phyloP scores from a whole-genome alignment of 495 filamentous ascomycete genomes.

The Trichocladium uniseriatum region DNA sequence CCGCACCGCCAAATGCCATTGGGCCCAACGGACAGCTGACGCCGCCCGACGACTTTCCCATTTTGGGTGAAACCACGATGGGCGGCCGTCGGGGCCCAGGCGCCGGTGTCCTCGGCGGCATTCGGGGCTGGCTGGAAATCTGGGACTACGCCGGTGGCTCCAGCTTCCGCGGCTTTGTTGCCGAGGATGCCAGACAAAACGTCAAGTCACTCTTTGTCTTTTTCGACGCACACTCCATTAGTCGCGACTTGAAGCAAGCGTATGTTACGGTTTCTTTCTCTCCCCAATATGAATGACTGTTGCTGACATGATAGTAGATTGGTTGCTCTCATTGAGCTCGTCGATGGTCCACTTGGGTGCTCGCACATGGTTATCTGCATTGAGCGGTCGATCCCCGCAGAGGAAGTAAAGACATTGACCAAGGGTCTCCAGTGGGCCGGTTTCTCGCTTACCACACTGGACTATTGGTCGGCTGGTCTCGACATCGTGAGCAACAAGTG shows the following conservation, averaged over 20 bases:
- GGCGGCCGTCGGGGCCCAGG: conserved; percentile 1
- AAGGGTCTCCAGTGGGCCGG: conserved; percentile 88
- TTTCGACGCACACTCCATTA: conserved; percentile 60
- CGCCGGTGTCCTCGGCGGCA: conserved; percentile 15
- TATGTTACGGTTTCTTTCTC: conserved; percentile 48
- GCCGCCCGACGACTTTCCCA: conserved; percentile 33
- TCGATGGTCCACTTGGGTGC: conserved; percentile 61
- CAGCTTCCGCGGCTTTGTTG: conserved; percentile 76
- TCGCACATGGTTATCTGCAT: conserved; percentile 71
- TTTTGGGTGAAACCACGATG: conserved; percentile 16
- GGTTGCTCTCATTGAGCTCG: conserved; percentile 85
- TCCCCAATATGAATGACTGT: not conserved
- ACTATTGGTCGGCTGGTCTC: conserved; percentile 52
- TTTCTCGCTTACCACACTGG: conserved; percentile 70
- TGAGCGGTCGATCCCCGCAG: conserved; percentile 52
- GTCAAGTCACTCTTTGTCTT: conserved; percentile 79
- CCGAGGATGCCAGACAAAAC: conserved; percentile 40
- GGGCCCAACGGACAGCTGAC: conserved; percentile 28
- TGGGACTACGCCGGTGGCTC: conserved; percentile 81
- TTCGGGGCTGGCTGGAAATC: conserved; percentile 57
- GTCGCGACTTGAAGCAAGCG: conserved; percentile 78
- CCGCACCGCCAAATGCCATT: conserved; percentile 10
- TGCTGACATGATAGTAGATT: conserved; percentile 44
- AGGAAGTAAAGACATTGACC: conserved; percentile 54
- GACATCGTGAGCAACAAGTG: conserved; percentile 61